phyloP scores from a whole-genome alignment of 2,329 filamentous ascomycete genomes.

The Pyrenochaeta sp. region DNA sequence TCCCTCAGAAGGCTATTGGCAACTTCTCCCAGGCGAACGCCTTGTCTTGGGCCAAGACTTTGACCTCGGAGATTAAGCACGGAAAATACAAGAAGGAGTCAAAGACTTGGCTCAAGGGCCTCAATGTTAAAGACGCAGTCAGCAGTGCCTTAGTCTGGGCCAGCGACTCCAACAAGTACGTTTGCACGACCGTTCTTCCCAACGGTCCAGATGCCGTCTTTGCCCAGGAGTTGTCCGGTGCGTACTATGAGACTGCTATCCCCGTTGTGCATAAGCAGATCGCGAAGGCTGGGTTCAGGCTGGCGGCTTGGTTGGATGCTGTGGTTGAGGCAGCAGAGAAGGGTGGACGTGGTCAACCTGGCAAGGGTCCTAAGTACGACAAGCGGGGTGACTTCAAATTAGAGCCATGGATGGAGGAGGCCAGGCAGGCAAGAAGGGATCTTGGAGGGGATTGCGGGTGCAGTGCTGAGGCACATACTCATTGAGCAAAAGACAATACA shows the following conservation, averaged over 20 bases:
- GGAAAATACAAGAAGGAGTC: constrained; percentile 48
- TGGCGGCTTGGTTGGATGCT: constrained; percentile 43
- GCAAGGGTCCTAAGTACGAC: constrained; percentile 9
- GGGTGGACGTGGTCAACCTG: constrained; percentile 11
- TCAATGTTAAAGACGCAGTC: constrained; percentile 48
- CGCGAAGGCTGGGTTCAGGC: constrained; percentile 50
- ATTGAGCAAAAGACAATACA: constrained; percentile 10
- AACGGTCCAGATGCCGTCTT: constrained; percentile 48
- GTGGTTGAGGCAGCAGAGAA: constrained; percentile 33
- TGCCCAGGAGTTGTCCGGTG: constrained; percentile 48
- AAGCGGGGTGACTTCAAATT: constrained; percentile 24
- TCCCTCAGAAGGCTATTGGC: constrained; percentile 53
- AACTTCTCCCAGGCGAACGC: constrained; percentile 51
- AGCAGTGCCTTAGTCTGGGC: constrained; percentile 53
- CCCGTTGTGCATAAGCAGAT: constrained; percentile 54
- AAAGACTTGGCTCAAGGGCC: constrained; percentile 46
- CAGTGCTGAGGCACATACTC: constrained; percentile 28
- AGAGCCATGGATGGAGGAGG: constrained; percentile 40
- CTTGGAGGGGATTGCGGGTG: constrained; percentile 40
- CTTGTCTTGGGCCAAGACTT: constrained; percentile 46
- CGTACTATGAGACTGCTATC: constrained; percentile 47
- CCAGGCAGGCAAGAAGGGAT: constrained; percentile 34
- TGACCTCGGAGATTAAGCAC: constrained; percentile 49
- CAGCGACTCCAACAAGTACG: constrained; percentile 52
- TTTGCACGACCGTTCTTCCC: constrained; percentile 54